Percentiles rank a stretch among this genome's conserved stretches.
phyloP scores from a whole-genome alignment of 305 asterid genomes.

The Caryopteris hybrid region DNA sequence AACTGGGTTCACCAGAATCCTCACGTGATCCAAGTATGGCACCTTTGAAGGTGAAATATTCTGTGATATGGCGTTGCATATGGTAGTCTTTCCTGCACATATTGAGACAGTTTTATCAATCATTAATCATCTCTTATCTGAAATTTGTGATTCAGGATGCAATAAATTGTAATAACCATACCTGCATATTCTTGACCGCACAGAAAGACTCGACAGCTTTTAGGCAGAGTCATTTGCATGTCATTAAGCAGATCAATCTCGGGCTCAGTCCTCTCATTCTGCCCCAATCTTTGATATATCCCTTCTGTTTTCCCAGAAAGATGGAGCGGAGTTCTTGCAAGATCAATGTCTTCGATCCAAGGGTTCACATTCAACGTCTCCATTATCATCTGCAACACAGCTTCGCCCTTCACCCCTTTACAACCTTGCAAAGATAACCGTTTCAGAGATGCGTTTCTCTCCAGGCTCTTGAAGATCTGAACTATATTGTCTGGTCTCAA shows the following conservation, averaged over 20 bases:
- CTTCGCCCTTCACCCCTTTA: constrained; percentile 74
- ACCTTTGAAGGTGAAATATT: constrained; percentile 54
- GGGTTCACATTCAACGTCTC: constrained; percentile 74
- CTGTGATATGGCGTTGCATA: constrained; percentile 53
- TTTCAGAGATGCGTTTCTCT: constrained; percentile 58
- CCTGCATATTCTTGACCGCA: constrained; percentile 83
- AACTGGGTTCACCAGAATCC: constrained; percentile 69
- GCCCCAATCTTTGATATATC: constrained; percentile 50
- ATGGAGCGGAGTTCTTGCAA: constrained; percentile 66
- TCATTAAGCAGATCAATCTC: constrained; percentile 61
- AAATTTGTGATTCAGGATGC: too few species aligned
- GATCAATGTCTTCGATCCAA: constrained; percentile 79
- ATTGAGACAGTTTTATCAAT: too few species aligned
- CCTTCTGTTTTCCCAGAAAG: constrained; percentile 56
- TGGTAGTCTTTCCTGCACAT: constrained; percentile 61
- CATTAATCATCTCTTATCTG: too few species aligned
- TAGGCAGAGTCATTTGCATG: constrained; percentile 62
- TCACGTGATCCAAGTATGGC: constrained; percentile 61
- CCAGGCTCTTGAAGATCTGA: constrained; percentile 61
- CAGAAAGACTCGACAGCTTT: constrained; percentile 64
- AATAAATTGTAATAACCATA: constrained; percentile 11
- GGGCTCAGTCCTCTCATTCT: constrained; percentile 46
- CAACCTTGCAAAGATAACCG: constrained; percentile 66
- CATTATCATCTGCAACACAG: constrained; percentile 51
- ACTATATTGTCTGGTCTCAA: constrained; percentile 47